Evolutionary conservation across 129 eudicot species (phyloP), one percentile per base, ranked within the genome.

Genomic region (Pulicaria dysenterica): DNA sequence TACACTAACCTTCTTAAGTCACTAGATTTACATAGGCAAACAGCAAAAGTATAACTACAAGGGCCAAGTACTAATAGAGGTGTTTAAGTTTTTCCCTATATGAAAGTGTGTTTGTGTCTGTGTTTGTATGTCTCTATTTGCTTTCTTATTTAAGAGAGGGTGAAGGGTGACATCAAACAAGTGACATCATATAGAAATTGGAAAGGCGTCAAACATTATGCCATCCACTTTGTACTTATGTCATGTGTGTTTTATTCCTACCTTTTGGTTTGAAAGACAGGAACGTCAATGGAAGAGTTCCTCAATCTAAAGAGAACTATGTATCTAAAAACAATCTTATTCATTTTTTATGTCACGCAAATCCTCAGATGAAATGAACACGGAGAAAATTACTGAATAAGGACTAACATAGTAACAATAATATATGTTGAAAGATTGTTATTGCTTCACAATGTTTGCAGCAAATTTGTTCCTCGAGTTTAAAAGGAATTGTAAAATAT

Each of bases 331-430:
- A 49, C 38, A 47, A 66, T 24, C 58, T 13, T 7, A 48, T 47
- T 67, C 31, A 5, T 48, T 67, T 67, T 7, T 46, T 6, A 34
- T 47, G 45, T 47, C 58, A 34, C 8, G 1, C 13, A 48, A 12
- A 47, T 46, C 3, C 3, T 14, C 41, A 9, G 40, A 45, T 47
- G 10, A 45, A 24, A 66, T 7, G 24, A 2, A 44, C 13, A 11
- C 4, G 9, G 44, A 50, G 49, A 49, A 67, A 61, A 69, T 69
- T 5, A 68, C 58, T 50, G 49, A 34, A 47, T 13, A 24, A 24
- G 57, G 57, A 67, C 58, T 31, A 48, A 1, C 31, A 8, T 47
- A 67, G 34, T 44, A 67, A 46, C 6, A 47, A 4, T 1, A 34
- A 37, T 49, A 45, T 36, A 48, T 14, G 73, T 67, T 49, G 5